Percentiles rank a stretch among this genome's conserved stretches.
Evolutionary conservation across 768 basidiomycete genomes (phyloP).

Genomic region (Suillus decipiens): DNA sequence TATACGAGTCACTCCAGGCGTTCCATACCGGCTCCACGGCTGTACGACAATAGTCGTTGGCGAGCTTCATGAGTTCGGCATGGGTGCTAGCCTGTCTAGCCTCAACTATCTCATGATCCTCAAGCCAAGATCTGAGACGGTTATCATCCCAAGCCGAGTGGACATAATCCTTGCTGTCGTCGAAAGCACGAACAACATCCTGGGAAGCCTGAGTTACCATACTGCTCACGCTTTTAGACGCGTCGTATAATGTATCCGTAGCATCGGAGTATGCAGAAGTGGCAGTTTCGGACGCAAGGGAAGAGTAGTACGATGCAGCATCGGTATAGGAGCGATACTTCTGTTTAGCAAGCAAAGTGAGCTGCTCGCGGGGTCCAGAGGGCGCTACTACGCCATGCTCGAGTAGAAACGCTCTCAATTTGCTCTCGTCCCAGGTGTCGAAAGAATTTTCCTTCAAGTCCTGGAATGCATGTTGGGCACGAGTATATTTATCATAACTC

Average conservation of each 20-base stretch:
- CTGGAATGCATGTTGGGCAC: conserved; percentile 63
- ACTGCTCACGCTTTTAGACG: conserved; percentile 42
- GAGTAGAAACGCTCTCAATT: conserved; percentile 79
- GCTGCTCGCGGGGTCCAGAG: conserved; percentile 74
- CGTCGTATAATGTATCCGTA: conserved; percentile 36
- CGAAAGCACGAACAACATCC: conserved; percentile 50
- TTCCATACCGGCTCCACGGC: conserved; percentile 71
- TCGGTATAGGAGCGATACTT: conserved; percentile 60
- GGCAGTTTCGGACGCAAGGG: conserved; percentile 47
- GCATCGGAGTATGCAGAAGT: conserved; percentile 55
- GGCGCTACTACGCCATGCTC: conserved; percentile 88
- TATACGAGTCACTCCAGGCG: conserved; percentile 84
- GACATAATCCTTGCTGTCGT: conserved; percentile 82
- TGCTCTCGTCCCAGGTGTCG: conserved; percentile 84
- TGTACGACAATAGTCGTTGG: conserved; percentile 67
- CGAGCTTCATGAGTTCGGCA: conserved; percentile 66
- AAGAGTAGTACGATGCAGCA: conserved; percentile 58
- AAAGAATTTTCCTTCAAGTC: conserved; percentile 62
- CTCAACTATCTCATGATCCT: conserved; percentile 71
- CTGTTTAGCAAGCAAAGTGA: conserved; percentile 75
- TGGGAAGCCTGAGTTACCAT: conserved; percentile 54
- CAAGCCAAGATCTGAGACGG: conserved; percentile 68
- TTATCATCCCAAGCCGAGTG: conserved; percentile 91
- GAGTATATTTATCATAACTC: conserved; percentile 63
- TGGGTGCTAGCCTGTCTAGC: conserved; percentile 54